Evolutionary conservation across 495 filamentous ascomycete species (phyloP), one percentile per base, ranked within the genome.

Genomic region (Annulohypoxylon maeteangense): DNA sequence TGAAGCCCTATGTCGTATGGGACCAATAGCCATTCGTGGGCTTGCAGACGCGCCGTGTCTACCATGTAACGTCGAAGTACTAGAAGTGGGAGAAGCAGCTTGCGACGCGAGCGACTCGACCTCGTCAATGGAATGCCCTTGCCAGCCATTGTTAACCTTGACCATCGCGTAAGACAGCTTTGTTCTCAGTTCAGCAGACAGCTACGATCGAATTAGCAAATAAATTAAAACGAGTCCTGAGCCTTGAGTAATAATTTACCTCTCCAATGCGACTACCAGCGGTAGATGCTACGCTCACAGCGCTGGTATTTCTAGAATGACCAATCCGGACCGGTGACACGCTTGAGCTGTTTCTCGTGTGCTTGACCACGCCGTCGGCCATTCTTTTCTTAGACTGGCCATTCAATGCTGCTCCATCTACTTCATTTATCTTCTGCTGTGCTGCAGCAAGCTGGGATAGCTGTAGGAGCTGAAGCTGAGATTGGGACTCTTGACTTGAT

Each of bases 161-260:
- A 94, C 87, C 82, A 95, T 92, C 36, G 93, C 93, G 78, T 97
- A 96, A 5, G 92, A 92, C 11, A 98, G 83, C 56, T 93, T 90
- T 6, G 92, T 87, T 67, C 88, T 89, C 23, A 98, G 85, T 74
- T 93, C 89, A 38, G 88, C 86, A 31, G 93, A 92, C 48, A 95
- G 78, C 91, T 96, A 74, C 42, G 58, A 56, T 60, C 62, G 34
- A 64, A 58, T 76, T 77, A 74, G 76, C 67, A 55, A 53, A 66
- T 34, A 27, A 22, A 48, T 34, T 14, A 44, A 29, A 48, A 59
- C 58, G 27, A 56, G 62, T 55, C 50, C 11, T 60, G 2, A 2
- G 62, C 62, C 10, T 16, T n/a, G 11, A 67, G 25, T 27, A 20
- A 81, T 79, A 20, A 81, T 79, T 75, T 87, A 93, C 92, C 86